A percentile compares a stretch with the other conserved stretches of the same genome.
These are phyloP conservation scores for Chytriomyces sp. DNA, from an alignment of 192 early-diverging fungal genomes.

Conservation along the genomic window DNA sequence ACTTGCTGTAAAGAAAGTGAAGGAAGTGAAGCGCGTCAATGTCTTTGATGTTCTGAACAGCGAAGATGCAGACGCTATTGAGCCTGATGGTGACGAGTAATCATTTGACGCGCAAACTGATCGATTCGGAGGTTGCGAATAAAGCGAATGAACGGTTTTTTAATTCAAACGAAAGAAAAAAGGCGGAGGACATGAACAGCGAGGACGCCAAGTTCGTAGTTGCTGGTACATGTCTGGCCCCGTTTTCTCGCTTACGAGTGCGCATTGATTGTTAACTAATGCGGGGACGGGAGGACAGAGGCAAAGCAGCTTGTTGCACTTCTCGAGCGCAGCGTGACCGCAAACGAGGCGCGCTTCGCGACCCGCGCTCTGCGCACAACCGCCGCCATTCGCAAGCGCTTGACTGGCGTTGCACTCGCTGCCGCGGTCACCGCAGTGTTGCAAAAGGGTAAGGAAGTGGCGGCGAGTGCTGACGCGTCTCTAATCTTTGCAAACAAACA, in stretches of 20 bases:
- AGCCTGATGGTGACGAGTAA: neutral
- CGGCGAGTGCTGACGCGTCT: too few species aligned
- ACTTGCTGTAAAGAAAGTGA: neutral
- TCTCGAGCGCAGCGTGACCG: conserved; percentile 79
- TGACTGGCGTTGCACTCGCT: conserved; percentile 66
- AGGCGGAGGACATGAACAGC: neutral
- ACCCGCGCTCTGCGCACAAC: conserved; percentile 85
- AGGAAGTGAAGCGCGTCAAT: conserved; percentile 14
- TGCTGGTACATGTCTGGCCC: neutral
- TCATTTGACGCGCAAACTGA: neutral
- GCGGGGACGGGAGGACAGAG: conserved; percentile 54
- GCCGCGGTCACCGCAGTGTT: conserved; percentile 44
- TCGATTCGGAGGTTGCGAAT: too few species aligned
- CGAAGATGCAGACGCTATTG: conserved; percentile 1
- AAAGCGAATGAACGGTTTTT: too few species aligned
- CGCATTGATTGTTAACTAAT: neutral
- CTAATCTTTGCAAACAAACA: too few species aligned
- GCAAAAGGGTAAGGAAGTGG: conserved; percentile 38
- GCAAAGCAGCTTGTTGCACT: conserved; percentile 83
- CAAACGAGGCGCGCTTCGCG: conserved; percentile 84
- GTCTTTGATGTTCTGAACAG: conserved; percentile 15
- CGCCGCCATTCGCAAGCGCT: conserved; percentile 76
- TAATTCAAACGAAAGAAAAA: neutral
- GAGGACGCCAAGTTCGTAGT: conserved; percentile 12
- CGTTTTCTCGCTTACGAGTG: neutral